phyloP scores from a whole-genome alignment of 257 asterid species.

The Nicotiana undulata region DNA sequence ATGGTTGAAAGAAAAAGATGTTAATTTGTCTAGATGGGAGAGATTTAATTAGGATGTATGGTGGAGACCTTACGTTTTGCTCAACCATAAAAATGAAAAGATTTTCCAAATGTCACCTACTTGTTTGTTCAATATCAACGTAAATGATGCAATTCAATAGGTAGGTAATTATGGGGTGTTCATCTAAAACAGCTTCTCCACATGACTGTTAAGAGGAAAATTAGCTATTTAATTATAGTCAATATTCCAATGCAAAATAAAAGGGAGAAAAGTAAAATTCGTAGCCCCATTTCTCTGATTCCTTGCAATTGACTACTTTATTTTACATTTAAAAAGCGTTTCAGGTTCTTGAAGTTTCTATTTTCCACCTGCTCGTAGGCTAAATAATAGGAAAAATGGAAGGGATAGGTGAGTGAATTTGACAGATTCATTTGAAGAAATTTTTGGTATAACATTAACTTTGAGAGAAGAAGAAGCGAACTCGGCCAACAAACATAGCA shows the following conservation, averaged over 20 bases:
- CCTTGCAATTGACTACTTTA: not conserved
- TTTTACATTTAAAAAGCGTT: not conserved
- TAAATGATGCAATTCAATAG: not conserved
- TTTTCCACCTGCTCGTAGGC: not conserved
- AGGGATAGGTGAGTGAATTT: not conserved
- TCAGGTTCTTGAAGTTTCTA: not conserved
- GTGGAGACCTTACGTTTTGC: not conserved
- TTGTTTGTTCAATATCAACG: conserved; percentile 2
- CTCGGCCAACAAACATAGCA: conserved; percentile 16
- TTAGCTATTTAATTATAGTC: not conserved
- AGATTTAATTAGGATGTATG: conserved; percentile 5
- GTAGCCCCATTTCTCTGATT: conserved; percentile 1
- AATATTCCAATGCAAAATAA: not conserved
- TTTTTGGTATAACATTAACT: conserved; percentile 2
- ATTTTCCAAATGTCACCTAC: not conserved
- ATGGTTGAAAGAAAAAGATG: not conserved
- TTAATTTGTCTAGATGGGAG: not conserved
- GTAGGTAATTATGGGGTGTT: conserved; percentile 2
- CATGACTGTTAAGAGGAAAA: not conserved
- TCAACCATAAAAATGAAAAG: conserved; percentile 6
- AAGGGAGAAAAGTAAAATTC: not conserved
- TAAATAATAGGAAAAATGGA: not conserved
- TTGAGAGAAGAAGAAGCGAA: conserved; percentile 5
- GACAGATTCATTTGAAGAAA: not conserved
- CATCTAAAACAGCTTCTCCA: conserved; percentile 7